Percentiles rank a stretch among this genome's conserved stretches.
Evolutionary conservation across 331 rosid genomes (phyloP).

Genomic region (Acacia pycnantha): DNA sequence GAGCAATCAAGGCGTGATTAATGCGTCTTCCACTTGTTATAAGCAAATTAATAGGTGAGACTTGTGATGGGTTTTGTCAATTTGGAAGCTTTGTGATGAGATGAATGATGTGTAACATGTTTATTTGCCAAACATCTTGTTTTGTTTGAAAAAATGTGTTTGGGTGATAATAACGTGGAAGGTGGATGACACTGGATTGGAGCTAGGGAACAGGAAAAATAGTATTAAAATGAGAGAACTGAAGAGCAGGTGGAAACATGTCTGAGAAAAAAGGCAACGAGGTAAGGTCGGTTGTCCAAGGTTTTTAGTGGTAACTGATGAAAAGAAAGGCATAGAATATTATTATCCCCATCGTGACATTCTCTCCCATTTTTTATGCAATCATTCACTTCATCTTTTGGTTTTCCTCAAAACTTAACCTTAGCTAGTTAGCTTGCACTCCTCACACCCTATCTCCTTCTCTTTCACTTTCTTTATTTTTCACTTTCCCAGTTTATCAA

Average conservation of each 20-base stretch:
- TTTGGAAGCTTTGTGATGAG: neutral
- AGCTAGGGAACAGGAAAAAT: neutral
- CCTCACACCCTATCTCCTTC: slow-evolving; percentile 30
- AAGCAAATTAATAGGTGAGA: neutral
- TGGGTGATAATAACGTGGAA: neutral
- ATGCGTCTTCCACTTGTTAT: neutral
- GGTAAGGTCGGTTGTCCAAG: neutral
- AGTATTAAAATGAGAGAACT: neutral
- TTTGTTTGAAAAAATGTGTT: neutral
- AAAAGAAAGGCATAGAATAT: slow-evolving; percentile 12
- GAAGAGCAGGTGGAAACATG: neutral
- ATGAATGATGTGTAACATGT: neutral
- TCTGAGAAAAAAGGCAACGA: neutral
- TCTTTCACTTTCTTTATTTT: neutral
- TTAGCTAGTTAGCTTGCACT: slow-evolving; percentile 39
- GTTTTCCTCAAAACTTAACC: slow-evolving; percentile 26
- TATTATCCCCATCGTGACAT: slow-evolving; percentile 30
- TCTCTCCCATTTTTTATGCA: slow-evolving; percentile 40
- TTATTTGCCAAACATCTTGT: neutral
- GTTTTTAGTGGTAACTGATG: slow-evolving; percentile 25
- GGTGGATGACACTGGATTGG: neutral
- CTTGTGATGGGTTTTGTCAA: neutral
- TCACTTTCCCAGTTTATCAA: neutral
- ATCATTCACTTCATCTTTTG: slow-evolving; percentile 44
- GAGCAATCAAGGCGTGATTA: neutral